Evolutionary conservation across 2,329 filamentous ascomycete genomes (phyloP), one percentile per base, ranked within the genome.

Genomic region (Mariannaea sp.): DNA sequence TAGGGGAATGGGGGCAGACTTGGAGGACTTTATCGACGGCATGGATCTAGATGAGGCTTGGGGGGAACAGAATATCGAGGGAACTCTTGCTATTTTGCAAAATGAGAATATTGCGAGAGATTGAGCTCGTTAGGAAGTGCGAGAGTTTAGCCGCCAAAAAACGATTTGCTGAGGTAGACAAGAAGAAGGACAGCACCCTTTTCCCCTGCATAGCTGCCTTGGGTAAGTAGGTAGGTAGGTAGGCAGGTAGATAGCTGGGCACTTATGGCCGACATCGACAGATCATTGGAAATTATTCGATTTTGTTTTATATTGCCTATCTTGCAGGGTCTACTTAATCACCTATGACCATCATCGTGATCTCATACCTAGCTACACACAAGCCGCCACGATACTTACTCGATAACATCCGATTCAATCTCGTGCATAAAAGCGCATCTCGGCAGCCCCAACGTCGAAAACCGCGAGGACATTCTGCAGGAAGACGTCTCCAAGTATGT

Each of bases 401-500:
- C 22, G 33, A 4, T 38, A 39, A 19, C 10, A 32, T n/a, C 16
- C 9, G 3, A 7, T 40, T 55, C 43, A 46, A 33, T 50, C 49
- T 54, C 61, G 64, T 46, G 65, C 58, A 56, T 76, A 76, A 65
- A 79, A 76, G 4, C 74, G 71, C 71, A 80, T 75, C 65, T 77
- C 67, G n/a, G 70, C 75, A 5, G 67, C 74, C 1, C 76, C 76
- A 13, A 78, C 67, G 53, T 80, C 76, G 59, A 78, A 79, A 1
- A 80, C 76, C 0, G 75, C 74, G 44, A 82, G 64, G 2, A 78
- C 77, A 49, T 78, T 81, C 62, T 80, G 75, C 54, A 83, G 64
- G 51, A 81, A 83, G 6, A 73, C 73, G 27, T 77, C 74, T 0
- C 80, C 79, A 26, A 82, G 62, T 19, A 81, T 76, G 52, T 77